Evolutionary conservation across 768 basidiomycete species (phyloP).

Genomic region (Lactarius hengduanensis): DNA sequence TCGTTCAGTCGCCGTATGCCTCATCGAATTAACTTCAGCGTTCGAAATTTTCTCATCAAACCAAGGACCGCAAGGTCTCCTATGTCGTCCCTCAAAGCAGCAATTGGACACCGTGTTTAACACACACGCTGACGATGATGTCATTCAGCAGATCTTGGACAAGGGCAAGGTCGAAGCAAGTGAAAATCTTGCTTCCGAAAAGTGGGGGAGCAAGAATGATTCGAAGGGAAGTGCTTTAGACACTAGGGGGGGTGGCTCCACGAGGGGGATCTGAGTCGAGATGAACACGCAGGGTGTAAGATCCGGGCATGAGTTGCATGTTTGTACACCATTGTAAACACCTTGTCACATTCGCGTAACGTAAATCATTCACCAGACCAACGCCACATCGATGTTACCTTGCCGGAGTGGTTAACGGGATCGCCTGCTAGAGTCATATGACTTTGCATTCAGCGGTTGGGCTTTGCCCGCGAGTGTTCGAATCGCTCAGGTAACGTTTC

Average conservation of each 20-base stretch:
- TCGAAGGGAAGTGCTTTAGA: conserved; percentile 22
- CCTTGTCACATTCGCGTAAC: neutral
- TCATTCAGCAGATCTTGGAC: conserved; percentile 56
- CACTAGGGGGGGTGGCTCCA: conserved; percentile 16
- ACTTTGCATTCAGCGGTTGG: conserved; percentile 47
- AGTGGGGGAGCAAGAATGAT: conserved; percentile 30
- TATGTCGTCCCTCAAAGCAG: conserved; percentile 76
- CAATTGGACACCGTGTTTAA: conserved; percentile 75
- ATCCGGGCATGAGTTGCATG: neutral
- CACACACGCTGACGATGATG: conserved; percentile 62
- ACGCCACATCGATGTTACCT: conserved; percentile 54
- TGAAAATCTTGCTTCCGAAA: conserved; percentile 43
- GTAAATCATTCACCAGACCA: neutral
- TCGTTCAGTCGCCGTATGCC: neutral
- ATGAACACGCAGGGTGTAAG: neutral
- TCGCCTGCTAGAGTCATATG: conserved; percentile 41
- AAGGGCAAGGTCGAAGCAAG: conserved; percentile 59
- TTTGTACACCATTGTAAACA: neutral
- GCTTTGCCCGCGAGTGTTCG: conserved; percentile 63
- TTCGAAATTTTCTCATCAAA: conserved; percentile 68
- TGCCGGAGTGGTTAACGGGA: conserved; percentile 90
- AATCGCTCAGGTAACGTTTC: conserved; percentile 57
- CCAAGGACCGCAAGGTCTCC: conserved; percentile 77
- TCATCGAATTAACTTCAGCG: conserved; percentile 41
- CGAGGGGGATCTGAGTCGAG: conserved; percentile 21